phyloP scores from a whole-genome alignment of 2,329 filamentous ascomycete genomes.

The Samsoniella hepiali region DNA sequence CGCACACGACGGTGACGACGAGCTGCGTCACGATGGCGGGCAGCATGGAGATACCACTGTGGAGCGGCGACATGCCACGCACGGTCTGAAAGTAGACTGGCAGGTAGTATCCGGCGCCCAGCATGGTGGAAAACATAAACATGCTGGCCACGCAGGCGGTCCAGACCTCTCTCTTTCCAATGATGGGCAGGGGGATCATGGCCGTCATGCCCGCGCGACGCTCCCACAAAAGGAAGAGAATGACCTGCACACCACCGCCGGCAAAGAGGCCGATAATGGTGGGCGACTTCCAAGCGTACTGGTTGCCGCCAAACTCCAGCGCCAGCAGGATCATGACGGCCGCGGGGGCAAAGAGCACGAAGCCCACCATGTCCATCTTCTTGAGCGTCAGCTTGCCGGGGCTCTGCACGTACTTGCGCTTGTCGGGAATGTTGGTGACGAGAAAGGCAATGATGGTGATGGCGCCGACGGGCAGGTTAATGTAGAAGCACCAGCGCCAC shows the following conservation, averaged over 20 bases:
- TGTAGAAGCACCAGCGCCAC: constrained; percentile 47
- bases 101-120: constrained; percentile 45
- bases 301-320: constrained; percentile 49
- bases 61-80: constrained; percentile 31
- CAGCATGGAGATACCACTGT: constrained; percentile 29
- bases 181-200: constrained; percentile 47
- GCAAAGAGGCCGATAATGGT: constrained; percentile 45
- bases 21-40: constrained; percentile 29
- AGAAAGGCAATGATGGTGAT: constrained; percentile 32
- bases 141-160: constrained; percentile 39
- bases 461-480: constrained; percentile 43
- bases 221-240: constrained; percentile 46
- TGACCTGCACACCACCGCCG: constrained; percentile 36
- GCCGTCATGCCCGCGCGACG: constrained; percentile 42
- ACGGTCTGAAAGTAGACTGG: constrained; percentile 53
- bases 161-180: constrained; percentile 43
- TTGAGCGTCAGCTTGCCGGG: constrained; percentile 24
- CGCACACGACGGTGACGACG: constrained; percentile 24
- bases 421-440: constrained; percentile 35
- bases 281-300: constrained; percentile 44
- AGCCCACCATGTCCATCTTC: constrained; percentile 45
- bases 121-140: constrained; percentile 42
- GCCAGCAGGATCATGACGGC: constrained; percentile 50
- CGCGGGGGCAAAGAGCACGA: constrained; percentile 42
- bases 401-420: constrained; percentile 38